These are phyloP conservation scores for Phellinidium pouzarii DNA, from an alignment of 1,284 basidiomycete genomes.

Conservation along the genomic window DNA sequence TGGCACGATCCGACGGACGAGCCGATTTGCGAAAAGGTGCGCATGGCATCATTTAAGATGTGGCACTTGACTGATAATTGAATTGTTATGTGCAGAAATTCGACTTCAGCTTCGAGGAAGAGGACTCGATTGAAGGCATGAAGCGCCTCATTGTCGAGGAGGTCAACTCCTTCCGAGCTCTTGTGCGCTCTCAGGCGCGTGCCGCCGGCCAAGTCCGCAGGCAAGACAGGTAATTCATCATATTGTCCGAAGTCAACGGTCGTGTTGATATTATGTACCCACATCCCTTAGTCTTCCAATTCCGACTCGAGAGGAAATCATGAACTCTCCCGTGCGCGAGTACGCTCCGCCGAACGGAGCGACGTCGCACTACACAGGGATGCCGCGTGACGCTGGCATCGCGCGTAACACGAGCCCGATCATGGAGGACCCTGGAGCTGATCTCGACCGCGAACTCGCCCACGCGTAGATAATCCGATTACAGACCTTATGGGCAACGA, in stretches of 20 bases:
- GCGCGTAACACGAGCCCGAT: slow-evolving; percentile 46
- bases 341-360: slow-evolving; percentile 58
- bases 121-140: slow-evolving; percentile 97
- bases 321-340: slow-evolving; percentile 67
- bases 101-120: slow-evolving; percentile 96
- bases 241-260: not conserved
- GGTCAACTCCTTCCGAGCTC: slow-evolving; percentile 81
- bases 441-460: slow-evolving; percentile 79
- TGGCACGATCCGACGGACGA: slow-evolving; percentile 96
- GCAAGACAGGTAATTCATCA: slow-evolving; percentile 53
- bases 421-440: slow-evolving; percentile 80
- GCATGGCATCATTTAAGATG: slow-evolving; percentile 23
- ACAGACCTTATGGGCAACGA: no score
- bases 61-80: not conserved
- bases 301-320: slow-evolving; percentile 72
- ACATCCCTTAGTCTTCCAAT: slow-evolving; percentile 63
- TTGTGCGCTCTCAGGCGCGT: slow-evolving; percentile 76
- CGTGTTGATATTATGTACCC: not conserved
- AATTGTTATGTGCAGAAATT: slow-evolving; percentile 62
- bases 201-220: slow-evolving; percentile 60
- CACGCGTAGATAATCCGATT: not conserved
- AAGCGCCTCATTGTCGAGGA: slow-evolving; percentile 92
- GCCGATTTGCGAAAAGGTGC: slow-evolving; percentile 67
- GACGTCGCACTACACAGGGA: slow-evolving; percentile 59
- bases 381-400: slow-evolving; percentile 30